A percentile compares a stretch with the other conserved stretches of the same genome.
Evolutionary conservation across 495 filamentous ascomycete genomes (phyloP).

Genomic region (Penicillium psychrofluorescens): DNA sequence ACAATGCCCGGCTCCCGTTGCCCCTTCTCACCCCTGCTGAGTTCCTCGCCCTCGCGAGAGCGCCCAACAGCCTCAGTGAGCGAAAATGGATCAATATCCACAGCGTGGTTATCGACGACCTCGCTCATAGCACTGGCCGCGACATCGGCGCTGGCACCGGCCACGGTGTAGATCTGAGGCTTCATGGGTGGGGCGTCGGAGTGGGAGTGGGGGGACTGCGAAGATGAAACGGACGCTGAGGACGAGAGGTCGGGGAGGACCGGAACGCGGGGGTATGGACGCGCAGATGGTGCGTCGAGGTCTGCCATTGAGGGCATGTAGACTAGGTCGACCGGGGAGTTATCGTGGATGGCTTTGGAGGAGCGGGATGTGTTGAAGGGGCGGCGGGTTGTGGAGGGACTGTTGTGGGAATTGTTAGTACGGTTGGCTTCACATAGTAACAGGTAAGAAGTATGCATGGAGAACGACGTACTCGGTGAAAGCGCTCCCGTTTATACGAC

Average conservation of each 20-base stretch:
- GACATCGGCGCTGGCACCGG: conserved; percentile 45
- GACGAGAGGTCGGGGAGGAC: conserved; percentile 44
- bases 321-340: conserved; percentile 56
- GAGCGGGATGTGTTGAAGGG: conserved; percentile 54
- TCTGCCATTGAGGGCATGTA: conserved; percentile 50
- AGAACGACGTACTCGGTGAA: conserved; percentile 29
- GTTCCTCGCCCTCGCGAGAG: conserved; percentile 32
- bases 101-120: conserved; percentile 48
- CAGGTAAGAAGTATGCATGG: not conserved
- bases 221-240: not conserved
- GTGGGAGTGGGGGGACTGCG: conserved; percentile 7
- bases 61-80: conserved; percentile 45
- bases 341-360: conserved; percentile 48
- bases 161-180: conserved; percentile 50
- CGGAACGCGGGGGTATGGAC: conserved; percentile 38
- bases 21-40: conserved; percentile 14
- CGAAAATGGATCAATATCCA: conserved; percentile 52
- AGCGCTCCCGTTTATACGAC: conserved; percentile 35
- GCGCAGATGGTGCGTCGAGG: conserved; percentile 24
- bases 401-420: conserved; percentile 12
- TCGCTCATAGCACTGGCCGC: conserved; percentile 49
- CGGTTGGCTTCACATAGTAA: not conserved
- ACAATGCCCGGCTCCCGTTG: conserved; percentile 31
- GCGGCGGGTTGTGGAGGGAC: conserved; percentile 37
- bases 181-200: conserved; percentile 36